These are phyloP conservation scores for Cryphonectria parasitica DNA, from an alignment of 2,329 filamentous ascomycete species.

Conservation along the genomic window DNA sequence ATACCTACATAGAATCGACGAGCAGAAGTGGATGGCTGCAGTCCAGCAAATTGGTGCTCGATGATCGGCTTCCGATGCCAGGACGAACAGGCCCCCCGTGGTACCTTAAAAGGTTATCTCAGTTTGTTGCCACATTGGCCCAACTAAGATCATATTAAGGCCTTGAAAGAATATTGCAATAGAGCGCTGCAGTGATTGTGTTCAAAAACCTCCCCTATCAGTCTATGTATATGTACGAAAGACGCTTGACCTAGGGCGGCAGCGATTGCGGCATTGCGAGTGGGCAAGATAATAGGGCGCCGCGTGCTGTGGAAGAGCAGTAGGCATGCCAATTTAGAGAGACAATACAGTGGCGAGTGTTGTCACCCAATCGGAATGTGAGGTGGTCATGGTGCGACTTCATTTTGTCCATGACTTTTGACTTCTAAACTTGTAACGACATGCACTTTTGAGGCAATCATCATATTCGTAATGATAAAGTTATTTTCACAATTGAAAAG, in stretches of 20 bases:
- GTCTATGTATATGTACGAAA: background rate
- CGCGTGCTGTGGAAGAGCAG: background rate
- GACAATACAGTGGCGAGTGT: background rate
- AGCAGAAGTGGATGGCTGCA: constrained; percentile 84
- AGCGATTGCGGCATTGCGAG: background rate
- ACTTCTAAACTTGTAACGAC: background rate
- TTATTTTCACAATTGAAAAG: background rate
- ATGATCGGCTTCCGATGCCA: background rate
- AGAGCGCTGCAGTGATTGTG: background rate
- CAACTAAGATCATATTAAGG: background rate
- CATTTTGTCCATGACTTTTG: background rate
- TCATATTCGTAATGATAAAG: background rate
- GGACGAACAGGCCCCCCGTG: background rate
- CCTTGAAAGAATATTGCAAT: background rate
- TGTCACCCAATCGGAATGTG: background rate
- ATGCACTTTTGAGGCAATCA: background rate
- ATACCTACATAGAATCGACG: constrained; percentile 57
- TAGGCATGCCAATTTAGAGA: background rate
- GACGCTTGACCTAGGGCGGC: background rate
- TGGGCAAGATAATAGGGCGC: no score
- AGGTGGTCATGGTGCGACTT: background rate
- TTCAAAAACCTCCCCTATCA: background rate
- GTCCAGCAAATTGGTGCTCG: constrained; percentile 57
- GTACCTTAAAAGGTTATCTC: background rate
- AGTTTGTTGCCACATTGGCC: background rate